Evolutionary conservation across 371 early-diverging fungal genomes (phyloP), one percentile per base, ranked within the genome.

Genomic region (Coemansia sp.): DNA sequence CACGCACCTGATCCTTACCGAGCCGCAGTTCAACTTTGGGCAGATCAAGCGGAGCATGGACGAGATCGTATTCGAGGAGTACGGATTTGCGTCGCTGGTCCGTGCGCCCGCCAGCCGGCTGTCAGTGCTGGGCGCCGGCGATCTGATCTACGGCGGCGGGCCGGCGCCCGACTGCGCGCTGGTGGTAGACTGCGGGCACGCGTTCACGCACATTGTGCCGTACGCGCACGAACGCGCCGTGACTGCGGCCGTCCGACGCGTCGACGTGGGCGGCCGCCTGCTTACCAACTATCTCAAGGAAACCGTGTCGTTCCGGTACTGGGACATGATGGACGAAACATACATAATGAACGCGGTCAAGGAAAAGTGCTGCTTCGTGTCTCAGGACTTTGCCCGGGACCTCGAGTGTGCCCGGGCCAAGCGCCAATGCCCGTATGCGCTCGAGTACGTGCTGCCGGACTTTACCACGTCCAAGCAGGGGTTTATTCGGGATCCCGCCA

Each of bases 291-390:
- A 90, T 56, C 76, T 93, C n/a, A 93, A 93, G 68, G 94, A 93
- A 65, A 83, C 86, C 11, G 87, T 93, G 9, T 93, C 94, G 7
- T 93, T 93, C 68, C 78, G 92, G 81, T 82, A 88, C 54, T 93
- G 89, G 84, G 89, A 93, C 67, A 93, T 93, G 94, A 92, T 92
- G 93, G 93, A 93, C 64, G 93, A 93, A 67, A 89, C 92, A 0
- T 85, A 83, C 65, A 82, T 93, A 35, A 87, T 93, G 51, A 90
- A 90, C 57, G 83, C 89, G 26, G 86, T 90, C 57, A 94, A 94
- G 76, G 92, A 93, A 72, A 80, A 83, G 4, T 90, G 90, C 68
- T 93, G 93, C 66, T 92, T 84, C 74, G 83, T 92, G 0, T 88
- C 93, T 13, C 76, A 80, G 10, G 82, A 90, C 61, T 86, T 88